Base-by-base conservation (phyloP, 805 yeast genomes). In the Zygosaccharomyces bailii region DNA sequence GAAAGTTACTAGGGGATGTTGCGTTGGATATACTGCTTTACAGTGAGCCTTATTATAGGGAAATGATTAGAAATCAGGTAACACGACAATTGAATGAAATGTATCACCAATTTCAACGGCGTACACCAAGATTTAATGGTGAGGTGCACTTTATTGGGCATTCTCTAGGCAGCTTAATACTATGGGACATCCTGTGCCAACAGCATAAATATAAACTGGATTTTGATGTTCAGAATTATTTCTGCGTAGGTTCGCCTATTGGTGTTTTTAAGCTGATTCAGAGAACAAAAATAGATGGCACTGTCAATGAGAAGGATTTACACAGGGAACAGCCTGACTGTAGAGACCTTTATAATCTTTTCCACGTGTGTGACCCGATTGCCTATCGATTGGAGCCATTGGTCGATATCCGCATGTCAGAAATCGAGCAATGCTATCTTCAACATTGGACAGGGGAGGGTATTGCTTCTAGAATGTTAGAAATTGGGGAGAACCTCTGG, bases 281-380 rank as follows among this genome's bases (percentile, higher is more conserved):
- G 51, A 76, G 82, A 35, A 75, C 74, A 34, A 78, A 76, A 38
- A 74, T 89, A n/a, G 67, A 70, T 16, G 70, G 82, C 1, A 56
- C 79, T 21, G 39, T 51, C 21, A 54, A 45, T 30, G 51, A 8
- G 35, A 42, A 5, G 50, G 55, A 10, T 29, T 27, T 5, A 24
- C 53, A 7, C 36, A 44, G 4, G 39, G 34, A 39, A 8, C 63
- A 69, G 6, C 88, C 93, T 3, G 74, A 73, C 24, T 82, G 84
- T 50, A 66, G 71, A 2, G 84, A 85, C 55, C 63, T 85, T 34
- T 93, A 84, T 67, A 91, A 91, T 59, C 67, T 93, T 4, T 88
- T 85, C 67, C 95, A 91, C 54, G 86, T 91, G 0, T 83, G 95
- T 52, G 99, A 91, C 59, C 96, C 97, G 0, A 82, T 93, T 32